Evolutionary conservation across 148 eudicot genomes (phyloP).

Genomic region (Chenopodium suecicum): DNA sequence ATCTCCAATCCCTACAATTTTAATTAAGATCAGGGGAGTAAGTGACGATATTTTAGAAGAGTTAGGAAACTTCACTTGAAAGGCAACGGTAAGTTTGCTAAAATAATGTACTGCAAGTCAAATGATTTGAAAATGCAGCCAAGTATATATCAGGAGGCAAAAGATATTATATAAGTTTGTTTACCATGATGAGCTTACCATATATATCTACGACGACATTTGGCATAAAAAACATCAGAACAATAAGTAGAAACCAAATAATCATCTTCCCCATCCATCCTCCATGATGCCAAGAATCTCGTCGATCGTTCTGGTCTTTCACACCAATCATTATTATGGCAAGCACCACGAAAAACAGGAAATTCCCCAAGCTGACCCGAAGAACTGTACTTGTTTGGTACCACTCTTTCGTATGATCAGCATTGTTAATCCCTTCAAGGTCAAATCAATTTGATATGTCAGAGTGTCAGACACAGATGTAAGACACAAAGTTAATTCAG

Average conservation of each 20-base stretch:
- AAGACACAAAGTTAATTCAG: background rate
- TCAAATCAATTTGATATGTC: slow-evolving; percentile 1
- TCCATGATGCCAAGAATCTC: slow-evolving; percentile 96
- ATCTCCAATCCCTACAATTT: too few relatives aligned
- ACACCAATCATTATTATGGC: slow-evolving; percentile 90
- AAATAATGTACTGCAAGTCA: background rate
- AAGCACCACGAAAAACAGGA: slow-evolving; percentile 71
- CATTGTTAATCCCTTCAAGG: slow-evolving; percentile 72
- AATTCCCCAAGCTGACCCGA: slow-evolving; percentile 93
- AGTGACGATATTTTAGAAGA: slow-evolving; percentile 3
- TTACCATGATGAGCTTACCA: slow-evolving; percentile 48
- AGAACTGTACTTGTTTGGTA: slow-evolving; percentile 80
- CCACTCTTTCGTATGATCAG: slow-evolving; percentile 64
- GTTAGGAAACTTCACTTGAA: background rate
- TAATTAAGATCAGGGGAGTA: background rate
- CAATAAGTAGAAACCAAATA: slow-evolving; percentile 69
- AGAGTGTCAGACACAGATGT: background rate
- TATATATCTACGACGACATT: slow-evolving; percentile 62
- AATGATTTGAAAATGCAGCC: background rate
- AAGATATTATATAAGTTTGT: background rate
- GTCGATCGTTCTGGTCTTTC: slow-evolving; percentile 91
- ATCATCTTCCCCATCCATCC: slow-evolving; percentile 88
- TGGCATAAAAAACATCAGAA: slow-evolving; percentile 86
- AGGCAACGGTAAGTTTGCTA: background rate
- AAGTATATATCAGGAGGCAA: background rate